Percentiles rank a stretch among this genome's conserved stretches.
phyloP scores from a whole-genome alignment of 1,284 basidiomycete genomes.

The Trametes pubescens region DNA sequence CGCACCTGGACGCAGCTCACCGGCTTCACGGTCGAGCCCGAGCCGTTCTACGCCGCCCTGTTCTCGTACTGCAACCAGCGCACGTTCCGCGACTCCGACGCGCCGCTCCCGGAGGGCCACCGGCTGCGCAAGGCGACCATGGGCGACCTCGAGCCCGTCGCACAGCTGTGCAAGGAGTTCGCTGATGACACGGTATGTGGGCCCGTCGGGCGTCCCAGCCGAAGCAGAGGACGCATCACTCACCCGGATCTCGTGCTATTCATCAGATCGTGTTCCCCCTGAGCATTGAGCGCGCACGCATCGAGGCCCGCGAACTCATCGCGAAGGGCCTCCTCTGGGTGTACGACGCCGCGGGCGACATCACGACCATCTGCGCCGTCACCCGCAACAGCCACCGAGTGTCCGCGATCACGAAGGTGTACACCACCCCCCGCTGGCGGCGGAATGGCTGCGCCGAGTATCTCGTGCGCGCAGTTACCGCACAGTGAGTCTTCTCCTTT shows the following conservation, averaged over 20 bases:
- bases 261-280: constrained; percentile 49
- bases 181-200: constrained; percentile 53
- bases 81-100: constrained; percentile 42
- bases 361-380: constrained; percentile 57
- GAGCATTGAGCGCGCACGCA: constrained; percentile 43
- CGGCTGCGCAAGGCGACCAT: constrained; percentile 44
- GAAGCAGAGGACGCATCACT: not conserved
- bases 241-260: constrained; percentile 13
- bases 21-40: constrained; percentile 43
- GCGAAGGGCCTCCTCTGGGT: constrained; percentile 54
- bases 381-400: constrained; percentile 54
- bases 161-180: constrained; percentile 56
- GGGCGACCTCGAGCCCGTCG: constrained; percentile 47
- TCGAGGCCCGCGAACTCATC: constrained; percentile 55
- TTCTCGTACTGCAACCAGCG: constrained; percentile 50
- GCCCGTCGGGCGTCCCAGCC: constrained; percentile 8
- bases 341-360: constrained; percentile 50
- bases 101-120: constrained; percentile 42
- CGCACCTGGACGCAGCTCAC: constrained; percentile 49
- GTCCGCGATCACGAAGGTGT: constrained; percentile 60
- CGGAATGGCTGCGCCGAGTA: constrained; percentile 55
- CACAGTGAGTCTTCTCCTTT: constrained; percentile 42
- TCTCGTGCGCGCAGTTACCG: constrained; percentile 54
- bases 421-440: constrained; percentile 52
- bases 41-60: constrained; percentile 55